phyloP scores from a whole-genome alignment of 768 basidiomycete genomes.

The Leccinum uliginosum region DNA sequence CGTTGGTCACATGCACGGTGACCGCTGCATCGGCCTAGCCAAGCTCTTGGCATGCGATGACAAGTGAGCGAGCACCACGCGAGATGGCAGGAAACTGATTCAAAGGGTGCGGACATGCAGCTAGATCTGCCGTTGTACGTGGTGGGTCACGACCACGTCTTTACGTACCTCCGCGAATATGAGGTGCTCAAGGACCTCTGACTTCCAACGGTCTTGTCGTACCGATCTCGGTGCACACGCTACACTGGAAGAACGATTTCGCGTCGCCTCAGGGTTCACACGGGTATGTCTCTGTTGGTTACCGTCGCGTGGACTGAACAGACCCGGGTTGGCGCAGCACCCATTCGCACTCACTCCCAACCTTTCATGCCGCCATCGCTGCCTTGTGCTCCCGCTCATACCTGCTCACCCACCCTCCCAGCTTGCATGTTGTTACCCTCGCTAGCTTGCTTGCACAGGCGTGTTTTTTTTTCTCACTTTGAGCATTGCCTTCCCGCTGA shows the following conservation, averaged over 20 bases:
- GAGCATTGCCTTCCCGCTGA: too few species aligned
- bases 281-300: constrained; percentile 4
- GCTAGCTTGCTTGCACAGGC: too few species aligned
- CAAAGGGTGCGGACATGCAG: constrained; percentile 36
- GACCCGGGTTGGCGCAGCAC: too few species aligned
- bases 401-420: too few species aligned
- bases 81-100: not conserved
- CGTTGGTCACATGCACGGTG: constrained; percentile 89
- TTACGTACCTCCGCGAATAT: constrained; percentile 69
- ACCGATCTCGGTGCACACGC: constrained; percentile 50
- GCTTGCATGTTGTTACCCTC: too few species aligned
- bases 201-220: constrained; percentile 51
- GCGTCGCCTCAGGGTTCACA: constrained; percentile 26
- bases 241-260: constrained; percentile 43
- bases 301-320: too few species aligned
- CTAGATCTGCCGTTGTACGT: constrained; percentile 72
- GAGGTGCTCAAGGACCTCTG: constrained; percentile 70
- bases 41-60: constrained; percentile 69
- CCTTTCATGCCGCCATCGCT: too few species aligned
- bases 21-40: constrained; percentile 85
- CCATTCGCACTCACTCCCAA: too few species aligned
- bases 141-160: constrained; percentile 53
- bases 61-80: constrained; percentile 50
- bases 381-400: too few species aligned
- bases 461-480: too few species aligned